phyloP scores from a whole-genome alignment of 2,329 filamentous ascomycete species.

The Hypoxylon sp. region DNA sequence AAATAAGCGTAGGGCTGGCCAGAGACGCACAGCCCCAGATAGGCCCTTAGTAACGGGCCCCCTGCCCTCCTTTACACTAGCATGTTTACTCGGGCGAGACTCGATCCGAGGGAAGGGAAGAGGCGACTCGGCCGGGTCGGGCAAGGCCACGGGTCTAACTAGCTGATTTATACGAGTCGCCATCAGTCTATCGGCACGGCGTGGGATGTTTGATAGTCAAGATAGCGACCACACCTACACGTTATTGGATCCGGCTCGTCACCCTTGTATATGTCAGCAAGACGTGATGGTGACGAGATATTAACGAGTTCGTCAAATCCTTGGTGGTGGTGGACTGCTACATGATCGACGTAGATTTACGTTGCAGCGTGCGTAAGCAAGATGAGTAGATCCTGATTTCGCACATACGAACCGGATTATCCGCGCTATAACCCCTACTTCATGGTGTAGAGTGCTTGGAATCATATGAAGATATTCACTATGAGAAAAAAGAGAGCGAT shows the following conservation, averaged over 20 bases:
- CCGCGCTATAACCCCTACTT: background rate
- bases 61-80: conserved; percentile 1
- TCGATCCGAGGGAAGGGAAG: conserved; percentile 22
- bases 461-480: background rate
- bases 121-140: conserved; percentile 2
- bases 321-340: conserved; percentile 10
- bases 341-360: conserved; percentile 32
- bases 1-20: conserved; percentile 19
- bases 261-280: conserved; percentile 5
- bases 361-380: conserved; percentile 43
- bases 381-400: conserved; percentile 26
- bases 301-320: conserved; percentile 8
- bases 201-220: conserved; percentile 8
- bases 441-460: background rate
- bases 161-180: conserved; percentile 4
- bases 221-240: background rate
- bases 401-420: background rate
- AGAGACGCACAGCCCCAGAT: conserved; percentile 11
- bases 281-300: conserved; percentile 34
- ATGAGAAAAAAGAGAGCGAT: background rate
- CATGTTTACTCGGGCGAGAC: conserved; percentile 14
- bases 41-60: background rate
- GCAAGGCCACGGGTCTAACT: background rate
- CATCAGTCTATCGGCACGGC: background rate
- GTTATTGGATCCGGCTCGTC: conserved; percentile 6